phyloP scores from a whole-genome alignment of 306 rosid species.

The Ammopiptanthus mongolicus region DNA sequence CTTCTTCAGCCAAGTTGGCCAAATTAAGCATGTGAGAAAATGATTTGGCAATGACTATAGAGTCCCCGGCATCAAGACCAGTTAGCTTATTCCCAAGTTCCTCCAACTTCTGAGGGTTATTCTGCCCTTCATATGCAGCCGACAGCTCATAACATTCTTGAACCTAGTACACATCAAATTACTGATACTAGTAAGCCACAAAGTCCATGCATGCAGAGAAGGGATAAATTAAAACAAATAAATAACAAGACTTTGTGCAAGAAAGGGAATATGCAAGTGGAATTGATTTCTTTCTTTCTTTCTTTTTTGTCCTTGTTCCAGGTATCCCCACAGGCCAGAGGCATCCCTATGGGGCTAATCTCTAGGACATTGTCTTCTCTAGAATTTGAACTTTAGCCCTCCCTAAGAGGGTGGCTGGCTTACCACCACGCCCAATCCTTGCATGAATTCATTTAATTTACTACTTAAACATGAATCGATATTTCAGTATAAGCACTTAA shows the following conservation, averaged over 20 bases:
- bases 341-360: not conserved
- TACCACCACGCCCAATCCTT: not conserved
- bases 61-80: slow-evolving; percentile 84
- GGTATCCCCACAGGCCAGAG: not conserved
- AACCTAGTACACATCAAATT: slow-evolving; percentile 45
- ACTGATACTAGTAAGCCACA: not conserved
- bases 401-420: no score
- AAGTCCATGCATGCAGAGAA: not conserved
- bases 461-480: not conserved
- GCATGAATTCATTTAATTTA: not conserved
- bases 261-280: not conserved
- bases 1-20: slow-evolving; percentile 92
- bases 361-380: not conserved
- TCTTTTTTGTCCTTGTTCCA: no score
- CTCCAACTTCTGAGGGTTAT: slow-evolving; percentile 59
- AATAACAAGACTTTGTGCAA: not conserved
- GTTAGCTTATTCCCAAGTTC: slow-evolving; percentile 78
- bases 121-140: slow-evolving; percentile 76
- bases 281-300: not conserved
- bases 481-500: not conserved
- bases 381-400: no score
- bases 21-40: slow-evolving; percentile 86
- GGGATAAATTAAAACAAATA: not conserved
- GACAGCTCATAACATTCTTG: slow-evolving; percentile 90
- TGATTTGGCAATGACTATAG: slow-evolving; percentile 77